A percentile compares a stretch with the other conserved stretches of the same genome.
Conservation (phyloP, 768 basidiomycete genomes). For the Boletus patriciae region DNA sequence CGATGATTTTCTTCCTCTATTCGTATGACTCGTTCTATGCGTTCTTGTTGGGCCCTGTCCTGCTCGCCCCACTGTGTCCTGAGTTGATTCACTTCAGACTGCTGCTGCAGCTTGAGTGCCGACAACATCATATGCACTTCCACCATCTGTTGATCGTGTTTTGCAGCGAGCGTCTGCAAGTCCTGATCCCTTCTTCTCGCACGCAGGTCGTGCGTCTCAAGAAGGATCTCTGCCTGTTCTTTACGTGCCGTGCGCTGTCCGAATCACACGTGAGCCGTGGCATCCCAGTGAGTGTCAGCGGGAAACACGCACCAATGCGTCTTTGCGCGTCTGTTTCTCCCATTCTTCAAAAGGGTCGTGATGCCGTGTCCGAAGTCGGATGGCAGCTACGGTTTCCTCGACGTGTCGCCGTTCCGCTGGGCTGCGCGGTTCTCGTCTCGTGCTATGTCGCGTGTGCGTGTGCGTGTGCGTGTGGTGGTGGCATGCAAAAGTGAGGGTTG, state of each 20-base stretch:
- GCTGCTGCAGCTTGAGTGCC: constrained; percentile 42
- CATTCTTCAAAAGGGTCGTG: constrained; percentile 52
- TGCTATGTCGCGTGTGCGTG: constrained; percentile 9
- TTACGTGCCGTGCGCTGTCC: constrained; percentile 41
- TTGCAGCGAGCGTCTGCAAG: constrained; percentile 35
- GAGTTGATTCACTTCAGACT: constrained; percentile 47
- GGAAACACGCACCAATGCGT: constrained; percentile 42
- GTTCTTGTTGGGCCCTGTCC: constrained; percentile 48
- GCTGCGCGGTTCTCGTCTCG: constrained; percentile 22
- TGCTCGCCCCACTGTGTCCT: constrained; percentile 47
- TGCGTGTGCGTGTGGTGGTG: no score
- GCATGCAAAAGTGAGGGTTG: not conserved
- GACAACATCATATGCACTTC: constrained; percentile 52
- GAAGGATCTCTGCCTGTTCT: constrained; percentile 23
- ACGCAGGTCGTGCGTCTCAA: constrained; percentile 20
- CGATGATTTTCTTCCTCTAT: constrained; percentile 60
- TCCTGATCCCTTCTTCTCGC: constrained; percentile 9
- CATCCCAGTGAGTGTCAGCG: not conserved
- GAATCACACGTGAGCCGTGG: not conserved
- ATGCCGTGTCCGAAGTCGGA: constrained; percentile 43
- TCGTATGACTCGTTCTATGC: constrained; percentile 63
- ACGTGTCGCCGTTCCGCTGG: constrained; percentile 37
- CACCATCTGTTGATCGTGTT: constrained; percentile 50
- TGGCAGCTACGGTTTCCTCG: constrained; percentile 48
- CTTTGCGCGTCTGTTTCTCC: constrained; percentile 47